Evolutionary conservation across 805 yeast species (phyloP).

Genomic region (Maudiozyma saulgeensis): DNA sequence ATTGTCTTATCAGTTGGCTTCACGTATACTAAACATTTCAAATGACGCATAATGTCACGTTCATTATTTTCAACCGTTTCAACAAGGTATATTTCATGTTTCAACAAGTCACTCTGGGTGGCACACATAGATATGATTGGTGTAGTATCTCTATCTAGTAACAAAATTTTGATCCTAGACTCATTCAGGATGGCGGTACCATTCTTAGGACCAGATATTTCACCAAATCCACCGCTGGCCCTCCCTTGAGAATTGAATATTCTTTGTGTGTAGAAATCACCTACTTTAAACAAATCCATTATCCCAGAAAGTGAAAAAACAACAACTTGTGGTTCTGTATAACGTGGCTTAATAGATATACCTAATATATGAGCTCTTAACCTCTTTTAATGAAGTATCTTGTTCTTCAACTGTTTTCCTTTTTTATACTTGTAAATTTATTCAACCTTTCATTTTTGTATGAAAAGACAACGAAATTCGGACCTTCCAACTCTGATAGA

Average conservation of each 20-base stretch:
- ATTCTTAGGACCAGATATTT: slow-evolving; percentile 3
- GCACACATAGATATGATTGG: slow-evolving; percentile 79
- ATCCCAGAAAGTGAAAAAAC: neutral
- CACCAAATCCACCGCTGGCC: slow-evolving; percentile 1
- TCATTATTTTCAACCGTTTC: slow-evolving; percentile 54
- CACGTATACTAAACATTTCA: slow-evolving; percentile 71
- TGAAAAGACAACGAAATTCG: neutral
- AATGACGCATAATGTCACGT: slow-evolving; percentile 66
- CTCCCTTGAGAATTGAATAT: slow-evolving; percentile 28
- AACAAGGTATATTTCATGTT: slow-evolving; percentile 75
- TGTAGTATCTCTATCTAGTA: slow-evolving; percentile 74
- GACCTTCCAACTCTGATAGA: too few species aligned
- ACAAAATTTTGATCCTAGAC: slow-evolving; percentile 54
- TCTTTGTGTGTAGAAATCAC: slow-evolving; percentile 36
- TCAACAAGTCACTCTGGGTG: slow-evolving; percentile 75
- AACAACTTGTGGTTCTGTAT: too few species aligned
- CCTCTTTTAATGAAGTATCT: too few species aligned
- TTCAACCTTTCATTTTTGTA: neutral
- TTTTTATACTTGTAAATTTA: too few species aligned
- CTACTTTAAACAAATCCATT: slow-evolving; percentile 41
- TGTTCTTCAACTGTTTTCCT: too few species aligned
- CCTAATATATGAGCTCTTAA: too few species aligned
- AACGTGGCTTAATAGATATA: too few species aligned
- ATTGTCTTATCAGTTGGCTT: slow-evolving; percentile 64
- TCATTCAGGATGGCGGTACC: slow-evolving; percentile 16